phyloP scores from a whole-genome alignment of 495 filamentous ascomycete genomes.

The Chaetomidium leptoderma region DNA sequence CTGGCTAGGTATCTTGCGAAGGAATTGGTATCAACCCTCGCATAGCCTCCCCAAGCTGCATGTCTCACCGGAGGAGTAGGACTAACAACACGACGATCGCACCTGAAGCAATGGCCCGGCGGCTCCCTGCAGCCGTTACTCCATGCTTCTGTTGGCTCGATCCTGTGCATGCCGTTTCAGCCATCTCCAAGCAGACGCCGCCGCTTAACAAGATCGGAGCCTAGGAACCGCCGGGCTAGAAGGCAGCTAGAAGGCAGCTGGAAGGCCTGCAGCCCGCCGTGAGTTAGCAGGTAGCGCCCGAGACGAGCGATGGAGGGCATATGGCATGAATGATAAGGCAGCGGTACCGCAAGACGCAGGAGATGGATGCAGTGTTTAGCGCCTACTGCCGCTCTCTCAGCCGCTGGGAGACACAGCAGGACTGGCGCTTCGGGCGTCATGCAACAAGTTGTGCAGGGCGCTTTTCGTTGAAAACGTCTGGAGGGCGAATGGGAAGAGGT shows the following conservation, averaged over 20 bases:
- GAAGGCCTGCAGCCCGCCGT: not conserved
- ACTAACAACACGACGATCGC: not conserved
- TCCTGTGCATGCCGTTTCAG: constrained; percentile 7
- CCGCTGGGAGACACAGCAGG: not conserved
- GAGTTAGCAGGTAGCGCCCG: constrained; percentile 15
- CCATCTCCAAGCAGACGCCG: constrained; percentile 18
- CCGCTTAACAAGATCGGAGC: constrained; percentile 2
- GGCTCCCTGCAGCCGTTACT: constrained; percentile 12
- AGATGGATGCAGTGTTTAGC: not conserved
- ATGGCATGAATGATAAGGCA: constrained; percentile 22
- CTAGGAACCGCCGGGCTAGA: not conserved
- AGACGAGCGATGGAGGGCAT: constrained; percentile 19
- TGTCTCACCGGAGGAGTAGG: not conserved
- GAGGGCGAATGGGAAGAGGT: not conserved
- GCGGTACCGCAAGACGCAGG: not conserved
- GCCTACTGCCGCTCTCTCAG: not conserved
- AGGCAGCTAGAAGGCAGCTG: no score
- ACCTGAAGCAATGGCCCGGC: constrained; percentile 2
- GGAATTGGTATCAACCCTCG: not conserved
- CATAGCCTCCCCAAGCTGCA: no score
- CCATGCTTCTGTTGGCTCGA: not conserved
- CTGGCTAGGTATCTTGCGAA: no score
- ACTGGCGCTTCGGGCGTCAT: constrained; percentile 26
- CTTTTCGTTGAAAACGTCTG: not conserved
- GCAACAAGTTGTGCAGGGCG: constrained; percentile 7